phyloP scores from a whole-genome alignment of 2,329 filamentous ascomycete genomes.

The Diaporthe velutina region DNA sequence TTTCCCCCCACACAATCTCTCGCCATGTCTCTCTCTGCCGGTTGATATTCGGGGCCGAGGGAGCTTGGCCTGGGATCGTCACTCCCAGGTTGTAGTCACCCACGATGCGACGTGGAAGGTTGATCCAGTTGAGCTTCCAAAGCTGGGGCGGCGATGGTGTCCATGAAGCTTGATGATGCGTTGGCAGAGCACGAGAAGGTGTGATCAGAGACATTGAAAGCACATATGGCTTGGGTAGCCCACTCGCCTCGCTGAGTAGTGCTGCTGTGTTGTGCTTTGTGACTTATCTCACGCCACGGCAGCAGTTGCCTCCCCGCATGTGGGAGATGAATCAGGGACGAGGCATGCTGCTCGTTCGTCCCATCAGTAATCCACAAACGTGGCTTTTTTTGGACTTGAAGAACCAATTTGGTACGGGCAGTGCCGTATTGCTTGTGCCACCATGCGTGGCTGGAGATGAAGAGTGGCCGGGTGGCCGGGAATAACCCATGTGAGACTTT shows the following conservation, averaged over 20 bases:
- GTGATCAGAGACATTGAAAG: neutral
- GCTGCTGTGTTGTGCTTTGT: neutral
- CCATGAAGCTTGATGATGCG: neutral
- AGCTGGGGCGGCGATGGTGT: neutral
- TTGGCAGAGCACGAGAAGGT: neutral
- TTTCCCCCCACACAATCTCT: neutral
- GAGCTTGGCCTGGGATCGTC: neutral
- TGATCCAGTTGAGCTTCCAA: neutral
- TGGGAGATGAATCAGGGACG: constrained; percentile 10
- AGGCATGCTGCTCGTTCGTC: constrained; percentile 10
- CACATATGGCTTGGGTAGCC: neutral
- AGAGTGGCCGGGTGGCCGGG: neutral
- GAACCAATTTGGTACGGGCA: neutral
- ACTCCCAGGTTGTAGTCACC: neutral
- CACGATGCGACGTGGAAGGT: neutral
- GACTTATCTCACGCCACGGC: neutral
- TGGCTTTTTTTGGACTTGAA: neutral
- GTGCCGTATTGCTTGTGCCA: neutral
- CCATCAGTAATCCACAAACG: neutral
- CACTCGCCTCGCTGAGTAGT: neutral
- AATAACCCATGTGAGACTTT: neutral
- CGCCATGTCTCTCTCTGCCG: neutral
- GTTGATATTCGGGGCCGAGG: constrained; percentile 5
- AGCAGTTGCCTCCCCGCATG: neutral
- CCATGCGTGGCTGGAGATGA: constrained; percentile 1